Base-by-base conservation (phyloP, 768 basidiomycete genomes). In the Xanthoconium stramineum region DNA sequence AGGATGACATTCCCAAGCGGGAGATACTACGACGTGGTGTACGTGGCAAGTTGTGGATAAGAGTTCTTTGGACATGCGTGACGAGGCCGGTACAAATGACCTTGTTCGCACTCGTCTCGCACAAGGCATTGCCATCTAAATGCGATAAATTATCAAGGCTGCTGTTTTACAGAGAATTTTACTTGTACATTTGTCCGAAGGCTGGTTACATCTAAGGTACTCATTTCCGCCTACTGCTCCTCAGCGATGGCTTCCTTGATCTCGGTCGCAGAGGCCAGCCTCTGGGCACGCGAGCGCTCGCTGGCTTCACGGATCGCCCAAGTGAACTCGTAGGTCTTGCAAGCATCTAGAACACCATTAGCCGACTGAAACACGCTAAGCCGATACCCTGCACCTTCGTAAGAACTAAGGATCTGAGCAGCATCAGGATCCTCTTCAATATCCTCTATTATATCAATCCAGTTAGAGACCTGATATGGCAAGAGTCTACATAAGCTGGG, bases 251-350 rank as follows among this genome's bases (percentile, higher is more conserved):
- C 44, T 29, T 61, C 71, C 44, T 66, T 58, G 28, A 70, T 61
- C 38, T 45, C 42, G 43, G 70, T 59, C 6, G 64, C 65, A 47
- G 71, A 65, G 35, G 70, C 74, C 42, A 77, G 63, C 58, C 72
- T 82, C 24, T 72, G 73, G 14, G 70, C 76, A 33, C 83, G 83
- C 57, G 84, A 84, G 48, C 78, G 80, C 68, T 93, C 90, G 61
- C 83, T 83, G 33, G 91, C 87, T 59, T 82, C 77, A 47, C 93
- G 86, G 69, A 96, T 95, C 30, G 93, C 91, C 94, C 94, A 96
- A 24, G 93, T 95, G 58, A 96, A 78, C 70, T 95, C 86, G 63
- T 96, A 96, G 8, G 93, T 89, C 73, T 82, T 85, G 64, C 86
- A 88, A 42, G 93, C 93, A 73, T 94, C 90, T 91, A 57, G 2